Base-by-base conservation (phyloP, 345 rosid genomes). In the Lepidium sativum region DNA sequence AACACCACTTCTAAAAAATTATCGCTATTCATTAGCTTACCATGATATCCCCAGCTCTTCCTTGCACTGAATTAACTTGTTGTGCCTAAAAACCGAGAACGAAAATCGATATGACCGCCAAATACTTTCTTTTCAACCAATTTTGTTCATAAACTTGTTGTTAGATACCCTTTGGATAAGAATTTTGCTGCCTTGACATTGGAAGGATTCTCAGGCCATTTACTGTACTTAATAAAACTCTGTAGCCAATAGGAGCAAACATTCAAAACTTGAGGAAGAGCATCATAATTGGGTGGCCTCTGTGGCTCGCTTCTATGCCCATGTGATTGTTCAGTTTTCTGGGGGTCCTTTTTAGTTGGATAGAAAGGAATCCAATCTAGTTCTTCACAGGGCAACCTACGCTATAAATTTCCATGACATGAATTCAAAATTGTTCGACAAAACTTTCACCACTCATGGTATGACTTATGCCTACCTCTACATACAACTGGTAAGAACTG, bases 331-430 rank as follows among this genome's bases (percentile, higher is more conserved):
- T 81, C 76, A 13, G 52, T 50, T 53, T 55, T 39, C 54, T 69
- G 76, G 37, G 69, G 41, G 56, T 71, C 72, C 70, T 10, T 31
- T 65, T 41, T 74, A 18, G 74, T 84, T 29, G 84, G 87, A 72
- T 81, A 91, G 74, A 91, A 88, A 37, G 84, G 95, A 79, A 91
- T 85, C 96, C 96, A 91, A 47, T 88, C 98, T 70, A 91, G 82
- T 80, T 88, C 98, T 78, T 91, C 98, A 75, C 98, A 86, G 33
- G n/a, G 83, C 98, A 66, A 91, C 98, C 98, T 91, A 70, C 62
- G 9, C 35, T 59, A 73, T 56, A 42, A 59, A 71, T 72, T 67
- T 57, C 37, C 38, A 78, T 6, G 16, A 17, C 68, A 15, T 56
- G 58, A 55, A 9, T 33, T 54, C 49, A 59, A 25, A 56, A 40